These are phyloP conservation scores for Penicillium parvum DNA, from an alignment of 495 filamentous ascomycete genomes.

Conservation along the genomic window DNA sequence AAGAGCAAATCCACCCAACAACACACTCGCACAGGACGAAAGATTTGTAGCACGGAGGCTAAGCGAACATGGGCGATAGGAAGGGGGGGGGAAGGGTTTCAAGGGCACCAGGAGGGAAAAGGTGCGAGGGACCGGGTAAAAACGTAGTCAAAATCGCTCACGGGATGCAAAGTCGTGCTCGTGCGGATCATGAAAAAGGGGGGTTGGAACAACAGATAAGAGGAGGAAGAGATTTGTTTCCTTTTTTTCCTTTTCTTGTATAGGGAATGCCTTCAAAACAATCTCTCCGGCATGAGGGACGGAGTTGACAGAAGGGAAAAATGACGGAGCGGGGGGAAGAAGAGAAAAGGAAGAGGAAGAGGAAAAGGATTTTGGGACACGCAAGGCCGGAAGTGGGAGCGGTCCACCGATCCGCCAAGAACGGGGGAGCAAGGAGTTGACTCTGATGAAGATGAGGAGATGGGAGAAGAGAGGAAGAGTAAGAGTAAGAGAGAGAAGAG, in stretches of 20 bases:
- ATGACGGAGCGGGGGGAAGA: constrained; percentile 9
- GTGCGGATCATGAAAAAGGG: constrained; percentile 18
- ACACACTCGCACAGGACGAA: constrained; percentile 21
- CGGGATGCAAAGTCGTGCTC: constrained; percentile 23
- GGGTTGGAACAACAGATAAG: too few species aligned
- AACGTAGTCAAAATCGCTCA: constrained; percentile 24
- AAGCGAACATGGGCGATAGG: constrained; percentile 13
- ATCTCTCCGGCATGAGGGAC: background rate
- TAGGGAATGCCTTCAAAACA: background rate
- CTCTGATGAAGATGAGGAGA: too few species aligned
- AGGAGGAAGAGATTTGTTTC: background rate
- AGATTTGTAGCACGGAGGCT: constrained; percentile 17
- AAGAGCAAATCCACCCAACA: constrained; percentile 40
- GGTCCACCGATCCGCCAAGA: constrained; percentile 24
- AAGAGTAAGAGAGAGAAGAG: too few species aligned
- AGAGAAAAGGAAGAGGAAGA: constrained; percentile 11
- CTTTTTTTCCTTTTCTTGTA: constrained; percentile 5
- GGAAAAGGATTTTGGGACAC: constrained; percentile 12
- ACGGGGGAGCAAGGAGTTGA: constrained; percentile 22
- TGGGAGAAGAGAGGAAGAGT: too few species aligned
- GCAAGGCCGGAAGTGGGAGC: constrained; percentile 11
- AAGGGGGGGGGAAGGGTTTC: constrained; percentile 3
- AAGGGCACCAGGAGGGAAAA: constrained; percentile 6
- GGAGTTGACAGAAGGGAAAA: background rate
- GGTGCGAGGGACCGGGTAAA: constrained; percentile 1